Evolutionary conservation across 805 yeast species (phyloP), one percentile per base, ranked within the genome.

Genomic region (Barnettozyma wickerhamii): DNA sequence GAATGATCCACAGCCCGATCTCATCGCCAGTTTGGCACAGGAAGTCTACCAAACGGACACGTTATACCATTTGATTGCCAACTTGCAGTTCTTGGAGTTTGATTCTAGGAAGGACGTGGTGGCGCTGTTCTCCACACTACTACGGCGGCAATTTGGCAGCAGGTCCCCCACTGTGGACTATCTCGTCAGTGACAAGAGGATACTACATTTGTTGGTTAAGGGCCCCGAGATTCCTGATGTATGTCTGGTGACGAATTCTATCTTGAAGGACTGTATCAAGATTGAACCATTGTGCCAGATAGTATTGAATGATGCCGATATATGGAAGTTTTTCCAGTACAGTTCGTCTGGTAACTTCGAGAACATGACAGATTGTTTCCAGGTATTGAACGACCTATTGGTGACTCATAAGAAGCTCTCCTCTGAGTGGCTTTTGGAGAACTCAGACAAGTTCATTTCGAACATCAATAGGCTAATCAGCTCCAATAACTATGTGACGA

Each of bases 151-250:
- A 48, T 77, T 80, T 29, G 91, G 88, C 32, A 75, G 70, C 50
- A 75, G 88, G 50, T 75, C 82, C 7, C 96, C 96, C 14, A 87
- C 96, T 0, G 90, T 88, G 15, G 96, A 91, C 55, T 86, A 89
- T 60, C 62, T 93, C 30, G 62, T 83, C 9, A 17, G 14, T 61
- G 75, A 19, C 10, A 75, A 78, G 43, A 79, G 77, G 44, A 74
- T 87, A 4, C 60, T 93, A 29, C 67, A 70, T 24, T 50, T 73
- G 21, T 71, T 93, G 45, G 66, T 90, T 53, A 72, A 69, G 41
- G 84, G 88, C 2, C 90, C 93, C 4, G 95, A 88, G 50, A 56
- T 71, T 30, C 74, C 78, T 4, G 95, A 89, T 35, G 71, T 77
- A 14, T 89, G 90, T 20, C 66, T 87, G 27, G 75, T 81, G 26